These are phyloP conservation scores for Solanum infundibuliforme DNA, from an alignment of 257 asterid species.

Conservation along the genomic window DNA sequence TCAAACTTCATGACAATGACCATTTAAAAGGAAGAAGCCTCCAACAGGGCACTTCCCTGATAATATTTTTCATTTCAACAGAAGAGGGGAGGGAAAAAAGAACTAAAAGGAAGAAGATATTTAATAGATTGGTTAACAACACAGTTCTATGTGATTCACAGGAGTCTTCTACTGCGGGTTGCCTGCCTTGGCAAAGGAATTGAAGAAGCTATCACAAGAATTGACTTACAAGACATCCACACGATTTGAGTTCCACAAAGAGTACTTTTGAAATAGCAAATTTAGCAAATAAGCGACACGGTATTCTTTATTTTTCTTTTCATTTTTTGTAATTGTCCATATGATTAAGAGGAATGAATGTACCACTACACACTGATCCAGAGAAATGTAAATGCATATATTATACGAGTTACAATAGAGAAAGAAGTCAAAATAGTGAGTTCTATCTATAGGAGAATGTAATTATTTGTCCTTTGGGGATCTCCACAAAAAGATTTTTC, in stretches of 20 bases:
- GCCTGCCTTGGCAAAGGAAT: constrained; percentile 74
- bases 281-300: not conserved
- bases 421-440: constrained; percentile 7
- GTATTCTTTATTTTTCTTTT: not conserved
- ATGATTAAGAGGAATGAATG: not conserved
- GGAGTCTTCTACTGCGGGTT: constrained; percentile 79
- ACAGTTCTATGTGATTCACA: constrained; percentile 10
- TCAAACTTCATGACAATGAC: not conserved
- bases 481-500: not conserved
- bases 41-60: not conserved
- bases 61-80: not conserved
- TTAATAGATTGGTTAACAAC: not conserved
- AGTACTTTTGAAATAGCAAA: constrained; percentile 37
- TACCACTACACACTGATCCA: constrained; percentile 9
- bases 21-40: not conserved
- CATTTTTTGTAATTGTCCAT: constrained; percentile 21
- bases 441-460: not conserved
- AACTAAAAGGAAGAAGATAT: not conserved
- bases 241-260: constrained; percentile 76
- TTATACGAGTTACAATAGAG: constrained; percentile 15
- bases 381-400: constrained; percentile 21
- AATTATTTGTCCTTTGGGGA: not conserved
- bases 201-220: constrained; percentile 60
- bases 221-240: constrained; percentile 65
- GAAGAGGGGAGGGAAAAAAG: not conserved